phyloP scores from a whole-genome alignment of 208 protist species.

The Jaenimonas drosophilae region DNA sequence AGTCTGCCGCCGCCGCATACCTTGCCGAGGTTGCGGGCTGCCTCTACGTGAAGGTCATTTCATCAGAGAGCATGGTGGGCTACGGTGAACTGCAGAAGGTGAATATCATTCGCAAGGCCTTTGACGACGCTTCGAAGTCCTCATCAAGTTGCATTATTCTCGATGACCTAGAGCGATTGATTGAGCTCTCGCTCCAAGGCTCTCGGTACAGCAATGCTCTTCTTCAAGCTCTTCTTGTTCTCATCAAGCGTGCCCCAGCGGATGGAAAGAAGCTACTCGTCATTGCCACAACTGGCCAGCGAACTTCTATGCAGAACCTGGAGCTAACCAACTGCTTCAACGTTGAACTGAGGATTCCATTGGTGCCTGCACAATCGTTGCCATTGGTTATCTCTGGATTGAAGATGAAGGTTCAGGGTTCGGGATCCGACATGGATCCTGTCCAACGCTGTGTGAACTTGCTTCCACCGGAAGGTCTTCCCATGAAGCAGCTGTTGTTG shows the following conservation, averaged over 20 bases:
- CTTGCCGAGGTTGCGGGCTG: slow-evolving; percentile 88
- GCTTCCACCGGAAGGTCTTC: too few species aligned
- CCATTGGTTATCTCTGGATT: slow-evolving; percentile 22
- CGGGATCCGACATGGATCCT: neutral
- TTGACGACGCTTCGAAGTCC: slow-evolving; percentile 99
- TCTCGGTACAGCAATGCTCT: slow-evolving; percentile 98
- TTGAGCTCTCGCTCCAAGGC: slow-evolving; percentile 96
- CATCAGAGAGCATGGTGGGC: slow-evolving; percentile 89
- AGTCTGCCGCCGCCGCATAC: slow-evolving; percentile 94
- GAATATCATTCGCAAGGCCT: slow-evolving; percentile 94
- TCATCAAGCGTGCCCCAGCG: slow-evolving; percentile 92
- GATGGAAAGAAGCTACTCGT: slow-evolving; percentile 91
- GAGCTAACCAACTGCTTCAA: slow-evolving; percentile 90
- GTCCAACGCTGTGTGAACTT: slow-evolving; percentile 14
- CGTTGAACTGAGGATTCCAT: slow-evolving; percentile 60
- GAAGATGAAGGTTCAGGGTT: slow-evolving; percentile 16
- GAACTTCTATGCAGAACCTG: slow-evolving; percentile 84
- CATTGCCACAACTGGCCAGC: slow-evolving; percentile 90
- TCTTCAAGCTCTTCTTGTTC: slow-evolving; percentile 94
- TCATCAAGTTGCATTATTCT: slow-evolving; percentile 94
- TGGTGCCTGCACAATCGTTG: slow-evolving; percentile 26
- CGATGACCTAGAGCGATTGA: slow-evolving; percentile 96
- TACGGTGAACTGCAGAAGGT: slow-evolving; percentile 85
- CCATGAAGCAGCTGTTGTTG: slow-evolving; percentile 78
- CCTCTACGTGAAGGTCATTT: slow-evolving; percentile 97